A percentile compares a stretch with the other conserved stretches of the same genome.
Evolutionary conservation across 2,329 filamentous ascomycete species (phyloP).

Genomic region (Diaporthe amygdali): DNA sequence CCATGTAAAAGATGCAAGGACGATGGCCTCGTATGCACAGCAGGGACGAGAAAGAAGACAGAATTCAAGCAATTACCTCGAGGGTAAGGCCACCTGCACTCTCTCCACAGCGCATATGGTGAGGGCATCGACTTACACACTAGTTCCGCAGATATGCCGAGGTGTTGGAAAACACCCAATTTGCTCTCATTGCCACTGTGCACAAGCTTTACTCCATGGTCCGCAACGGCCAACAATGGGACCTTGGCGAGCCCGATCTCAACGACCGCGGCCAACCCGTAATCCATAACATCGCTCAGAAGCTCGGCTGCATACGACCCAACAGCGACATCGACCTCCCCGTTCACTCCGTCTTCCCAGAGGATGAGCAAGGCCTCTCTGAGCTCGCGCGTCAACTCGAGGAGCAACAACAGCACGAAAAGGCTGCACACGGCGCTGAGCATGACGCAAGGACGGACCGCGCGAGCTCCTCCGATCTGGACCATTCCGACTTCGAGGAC

Average conservation of each 20-base stretch:
- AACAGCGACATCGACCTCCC: constrained; percentile 66
- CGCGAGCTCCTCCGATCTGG: constrained; percentile 59
- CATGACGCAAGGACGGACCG: constrained; percentile 51
- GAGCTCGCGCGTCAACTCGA: constrained; percentile 62
- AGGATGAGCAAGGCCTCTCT: constrained; percentile 62
- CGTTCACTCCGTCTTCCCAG: constrained; percentile 63
- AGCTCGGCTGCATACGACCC: constrained; percentile 67
- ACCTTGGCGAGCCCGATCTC: constrained; percentile 66
- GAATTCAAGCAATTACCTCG: constrained; percentile 70
- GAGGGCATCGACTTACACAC: constrained; percentile 20
- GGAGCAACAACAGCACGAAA: constrained; percentile 46
- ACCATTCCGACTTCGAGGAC: constrained; percentile 62
- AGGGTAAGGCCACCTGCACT: constrained; percentile 52
- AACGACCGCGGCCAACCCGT: constrained; percentile 68
- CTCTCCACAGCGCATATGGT: not conserved
- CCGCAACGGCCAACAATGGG: constrained; percentile 62
- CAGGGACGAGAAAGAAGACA: constrained; percentile 69
- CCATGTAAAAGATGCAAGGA: constrained; percentile 72
- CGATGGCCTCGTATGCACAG: constrained; percentile 67
- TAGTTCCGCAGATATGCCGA: constrained; percentile 60
- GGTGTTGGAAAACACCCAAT: constrained; percentile 69
- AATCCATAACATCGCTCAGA: constrained; percentile 69
- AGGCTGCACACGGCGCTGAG: constrained; percentile 36
- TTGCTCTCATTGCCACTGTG: constrained; percentile 67
- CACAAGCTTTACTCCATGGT: constrained; percentile 72